These are phyloP conservation scores for Litchi chinensis DNA, from an alignment of 345 rosid species.

Conservation along the genomic window DNA sequence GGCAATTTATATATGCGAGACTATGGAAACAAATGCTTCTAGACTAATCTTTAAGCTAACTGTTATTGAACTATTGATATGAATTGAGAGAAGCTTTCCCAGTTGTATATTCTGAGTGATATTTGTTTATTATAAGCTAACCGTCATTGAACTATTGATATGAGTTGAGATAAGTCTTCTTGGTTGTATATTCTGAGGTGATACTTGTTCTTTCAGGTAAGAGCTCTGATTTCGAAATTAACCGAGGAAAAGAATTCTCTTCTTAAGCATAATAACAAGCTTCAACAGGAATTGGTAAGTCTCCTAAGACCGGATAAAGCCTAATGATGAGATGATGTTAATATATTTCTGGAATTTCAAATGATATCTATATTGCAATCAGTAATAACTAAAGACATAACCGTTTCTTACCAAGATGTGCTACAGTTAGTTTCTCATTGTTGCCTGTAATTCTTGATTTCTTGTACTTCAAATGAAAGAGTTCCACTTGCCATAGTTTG, in stretches of 20 bases:
- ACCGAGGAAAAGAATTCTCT: slow-evolving; percentile 59
- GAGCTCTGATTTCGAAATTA: slow-evolving; percentile 53
- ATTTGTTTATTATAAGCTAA: neutral
- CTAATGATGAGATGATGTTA: neutral
- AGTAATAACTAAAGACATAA: neutral
- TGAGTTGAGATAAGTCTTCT: neutral
- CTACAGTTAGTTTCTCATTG: neutral
- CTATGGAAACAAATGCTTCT: neutral
- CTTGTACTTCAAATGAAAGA: neutral
- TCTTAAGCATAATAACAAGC: slow-evolving; percentile 49
- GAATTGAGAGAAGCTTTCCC: neutral
- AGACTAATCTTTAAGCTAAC: neutral
- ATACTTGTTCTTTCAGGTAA: slow-evolving; percentile 45
- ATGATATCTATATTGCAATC: neutral
- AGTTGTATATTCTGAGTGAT: neutral
- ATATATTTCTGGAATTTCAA: neutral
- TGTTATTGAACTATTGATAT: neutral
- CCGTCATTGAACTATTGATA: neutral
- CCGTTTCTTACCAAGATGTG: too few relatives aligned
- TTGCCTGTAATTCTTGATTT: neutral
- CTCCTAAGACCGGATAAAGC: slow-evolving; percentile 7
- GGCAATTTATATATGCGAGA: neutral
- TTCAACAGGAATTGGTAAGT: slow-evolving; percentile 72
- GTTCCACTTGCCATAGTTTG: neutral
- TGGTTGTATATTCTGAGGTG: neutral